These are phyloP conservation scores for Diplogelasinospora grovesii DNA, from an alignment of 495 filamentous ascomycete genomes.

Conservation along the genomic window DNA sequence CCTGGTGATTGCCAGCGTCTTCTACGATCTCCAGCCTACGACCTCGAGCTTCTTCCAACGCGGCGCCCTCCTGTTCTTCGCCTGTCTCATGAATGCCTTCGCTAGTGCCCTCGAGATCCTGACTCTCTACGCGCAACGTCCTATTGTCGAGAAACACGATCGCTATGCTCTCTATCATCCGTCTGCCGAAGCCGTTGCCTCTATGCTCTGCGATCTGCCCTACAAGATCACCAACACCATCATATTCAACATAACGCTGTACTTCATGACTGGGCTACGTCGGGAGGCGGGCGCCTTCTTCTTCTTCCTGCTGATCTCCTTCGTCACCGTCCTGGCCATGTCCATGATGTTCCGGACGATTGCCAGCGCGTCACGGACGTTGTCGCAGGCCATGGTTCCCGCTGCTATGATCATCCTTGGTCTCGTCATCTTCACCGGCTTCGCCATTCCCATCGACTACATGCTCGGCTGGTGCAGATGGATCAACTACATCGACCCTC, in stretches of 20 bases:
- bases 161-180: slow-evolving; percentile 92
- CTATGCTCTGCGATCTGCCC: slow-evolving; percentile 76
- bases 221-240: slow-evolving; percentile 50
- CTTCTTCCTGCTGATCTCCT: slow-evolving; percentile 66
- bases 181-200: slow-evolving; percentile 77
- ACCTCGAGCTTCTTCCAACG: slow-evolving; percentile 70
- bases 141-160: slow-evolving; percentile 87
- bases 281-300: slow-evolving; percentile 78
- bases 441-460: slow-evolving; percentile 67
- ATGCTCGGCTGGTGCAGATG: slow-evolving; percentile 84
- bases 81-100: slow-evolving; percentile 82
- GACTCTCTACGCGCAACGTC: slow-evolving; percentile 76
- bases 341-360: slow-evolving; percentile 80
- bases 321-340: slow-evolving; percentile 63
- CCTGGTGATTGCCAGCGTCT: slow-evolving; percentile 74
- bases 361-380: slow-evolving; percentile 67
- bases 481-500: slow-evolving; percentile 81
- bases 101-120: slow-evolving; percentile 71
- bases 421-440: slow-evolving; percentile 84
- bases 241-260: slow-evolving; percentile 64
- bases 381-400: slow-evolving; percentile 79
- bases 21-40: slow-evolving; percentile 60
- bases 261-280: slow-evolving; percentile 80
- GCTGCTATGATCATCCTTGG: slow-evolving; percentile 75
- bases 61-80: slow-evolving; percentile 83